A percentile compares a stretch with the other conserved stretches of the same genome.
These are phyloP conservation scores for Corinectria fuckeliana DNA, from an alignment of 2,329 filamentous ascomycete species.

Conservation along the genomic window DNA sequence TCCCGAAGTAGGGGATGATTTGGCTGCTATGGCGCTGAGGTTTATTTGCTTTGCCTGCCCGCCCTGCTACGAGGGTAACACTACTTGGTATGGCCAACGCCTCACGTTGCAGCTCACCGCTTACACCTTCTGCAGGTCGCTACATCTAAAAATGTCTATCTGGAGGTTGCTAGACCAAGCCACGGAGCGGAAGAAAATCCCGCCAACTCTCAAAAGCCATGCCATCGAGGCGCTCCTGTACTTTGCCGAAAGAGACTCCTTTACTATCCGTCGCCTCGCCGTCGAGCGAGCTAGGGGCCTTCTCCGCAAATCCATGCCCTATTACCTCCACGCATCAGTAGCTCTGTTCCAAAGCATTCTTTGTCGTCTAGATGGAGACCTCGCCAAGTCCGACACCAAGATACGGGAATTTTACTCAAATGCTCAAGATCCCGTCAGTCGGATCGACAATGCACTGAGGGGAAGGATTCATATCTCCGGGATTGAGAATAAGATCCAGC, in stretches of 20 bases:
- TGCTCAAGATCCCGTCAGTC: slow-evolving; percentile 20
- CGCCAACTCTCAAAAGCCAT: slow-evolving; percentile 19
- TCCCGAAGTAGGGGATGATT: slow-evolving; percentile 25
- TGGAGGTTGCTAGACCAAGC: slow-evolving; percentile 37
- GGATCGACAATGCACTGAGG: slow-evolving; percentile 39
- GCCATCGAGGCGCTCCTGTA: slow-evolving; percentile 40
- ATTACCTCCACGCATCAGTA: slow-evolving; percentile 42
- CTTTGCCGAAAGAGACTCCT: slow-evolving; percentile 43
- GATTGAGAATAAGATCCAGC: slow-evolving; percentile 44
- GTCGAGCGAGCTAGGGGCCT: slow-evolving; percentile 34
- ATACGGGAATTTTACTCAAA: slow-evolving; percentile 36
- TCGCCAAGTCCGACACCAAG: slow-evolving; percentile 33
- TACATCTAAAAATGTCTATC: slow-evolving; percentile 31
- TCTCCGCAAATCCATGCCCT: slow-evolving; percentile 39
- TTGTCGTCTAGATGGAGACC: slow-evolving; percentile 35
- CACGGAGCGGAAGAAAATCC: slow-evolving; percentile 23
- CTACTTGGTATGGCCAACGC: slow-evolving; percentile 32
- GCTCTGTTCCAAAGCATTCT: slow-evolving; percentile 43
- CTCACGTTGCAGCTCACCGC: not conserved
- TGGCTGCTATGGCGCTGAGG: slow-evolving; percentile 28
- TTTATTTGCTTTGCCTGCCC: slow-evolving; percentile 41
- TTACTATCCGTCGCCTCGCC: slow-evolving; percentile 33
- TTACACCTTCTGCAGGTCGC: slow-evolving; percentile 25
- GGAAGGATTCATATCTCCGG: slow-evolving; percentile 44
- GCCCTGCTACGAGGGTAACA: slow-evolving; percentile 43